Evolutionary conservation across 306 rosid genomes (phyloP).

Genomic region (Begonia peltatifolia): DNA sequence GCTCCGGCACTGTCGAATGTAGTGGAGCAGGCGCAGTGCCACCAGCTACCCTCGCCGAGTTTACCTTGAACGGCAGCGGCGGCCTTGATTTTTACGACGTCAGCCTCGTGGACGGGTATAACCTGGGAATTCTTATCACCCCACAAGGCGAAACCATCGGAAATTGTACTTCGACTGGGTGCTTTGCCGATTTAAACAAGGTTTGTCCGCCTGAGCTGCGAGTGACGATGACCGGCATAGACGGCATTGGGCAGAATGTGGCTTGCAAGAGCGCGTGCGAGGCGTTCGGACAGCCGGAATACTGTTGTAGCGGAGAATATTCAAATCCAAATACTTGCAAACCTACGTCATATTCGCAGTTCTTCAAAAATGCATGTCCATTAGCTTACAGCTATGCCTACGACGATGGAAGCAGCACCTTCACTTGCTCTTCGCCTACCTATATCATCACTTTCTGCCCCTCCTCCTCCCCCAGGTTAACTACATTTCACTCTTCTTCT

Average conservation of each 20-base stretch:
- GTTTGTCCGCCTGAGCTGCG: constrained; percentile 50
- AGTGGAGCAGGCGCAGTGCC: constrained; percentile 68
- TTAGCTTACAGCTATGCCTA: constrained; percentile 69
- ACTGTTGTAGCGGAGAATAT: constrained; percentile 57
- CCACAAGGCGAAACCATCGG: constrained; percentile 10
- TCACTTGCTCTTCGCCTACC: constrained; percentile 50
- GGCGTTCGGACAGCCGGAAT: constrained; percentile 64
- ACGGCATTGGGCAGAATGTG: constrained; percentile 37
- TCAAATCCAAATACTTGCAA: constrained; percentile 46
- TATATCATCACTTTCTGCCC: constrained; percentile 62
- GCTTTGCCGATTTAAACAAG: constrained; percentile 38
- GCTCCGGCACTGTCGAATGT: constrained; percentile 55
- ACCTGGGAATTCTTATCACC: constrained; percentile 24
- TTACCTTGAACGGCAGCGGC: constrained; percentile 49
- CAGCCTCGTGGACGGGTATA: constrained; percentile 81
- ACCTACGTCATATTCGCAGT: constrained; percentile 48
- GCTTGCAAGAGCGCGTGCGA: constrained; percentile 55
- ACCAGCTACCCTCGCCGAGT: constrained; percentile 85
- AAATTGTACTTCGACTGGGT: constrained; percentile 47
- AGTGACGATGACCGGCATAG: too few species aligned
- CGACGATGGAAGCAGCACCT: constrained; percentile 72
- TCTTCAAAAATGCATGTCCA: constrained; percentile 70
- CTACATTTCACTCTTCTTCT: not conserved
- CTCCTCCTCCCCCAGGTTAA: constrained; percentile 35
- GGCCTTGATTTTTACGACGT: constrained; percentile 83